A percentile compares a stretch with the other conserved stretches of the same genome.
These are phyloP conservation scores for Hyaloperonospora brassicae DNA, from an alignment of 352 stramenopile species.

Conservation along the genomic window DNA sequence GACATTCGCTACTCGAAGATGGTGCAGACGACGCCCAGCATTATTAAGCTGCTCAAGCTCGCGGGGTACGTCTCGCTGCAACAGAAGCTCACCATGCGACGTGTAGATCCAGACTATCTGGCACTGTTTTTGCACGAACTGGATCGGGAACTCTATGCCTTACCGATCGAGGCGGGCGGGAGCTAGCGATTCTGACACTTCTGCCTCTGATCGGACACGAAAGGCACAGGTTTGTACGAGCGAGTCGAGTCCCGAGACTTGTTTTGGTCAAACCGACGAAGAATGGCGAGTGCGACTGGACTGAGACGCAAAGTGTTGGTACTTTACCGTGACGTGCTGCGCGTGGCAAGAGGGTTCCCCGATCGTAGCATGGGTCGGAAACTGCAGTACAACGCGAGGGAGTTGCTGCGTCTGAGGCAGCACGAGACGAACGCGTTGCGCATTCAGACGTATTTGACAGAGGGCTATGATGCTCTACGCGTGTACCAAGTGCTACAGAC, in stretches of 20 bases:
- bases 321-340: conserved; percentile 52
- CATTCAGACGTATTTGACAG: conserved; percentile 35
- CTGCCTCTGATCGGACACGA: too few relatives aligned
- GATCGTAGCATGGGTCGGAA: conserved; percentile 57
- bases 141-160: conserved; percentile 22
- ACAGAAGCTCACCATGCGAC: conserved; percentile 65
- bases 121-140: conserved; percentile 52
- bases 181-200: too few relatives aligned
- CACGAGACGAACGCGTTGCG: conserved; percentile 33
- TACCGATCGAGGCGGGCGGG: too few relatives aligned
- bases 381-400: conserved; percentile 66
- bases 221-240: too few relatives aligned
- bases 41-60: conserved; percentile 70
- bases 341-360: conserved; percentile 43
- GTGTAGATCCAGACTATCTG: conserved; percentile 61
- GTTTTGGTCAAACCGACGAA: conserved; percentile 14
- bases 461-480: conserved; percentile 48
- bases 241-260: too few relatives aligned
- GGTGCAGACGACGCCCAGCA: conserved; percentile 56
- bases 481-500: conserved; percentile 52
- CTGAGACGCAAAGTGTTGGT: conserved; percentile 43
- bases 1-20: conserved; percentile 68
- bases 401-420: conserved; percentile 55
- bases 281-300: conserved; percentile 16
- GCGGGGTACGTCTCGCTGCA: conserved; percentile 66